These are phyloP conservation scores for Heritiera fomes DNA, from an alignment of 345 rosid species.

Conservation along the genomic window DNA sequence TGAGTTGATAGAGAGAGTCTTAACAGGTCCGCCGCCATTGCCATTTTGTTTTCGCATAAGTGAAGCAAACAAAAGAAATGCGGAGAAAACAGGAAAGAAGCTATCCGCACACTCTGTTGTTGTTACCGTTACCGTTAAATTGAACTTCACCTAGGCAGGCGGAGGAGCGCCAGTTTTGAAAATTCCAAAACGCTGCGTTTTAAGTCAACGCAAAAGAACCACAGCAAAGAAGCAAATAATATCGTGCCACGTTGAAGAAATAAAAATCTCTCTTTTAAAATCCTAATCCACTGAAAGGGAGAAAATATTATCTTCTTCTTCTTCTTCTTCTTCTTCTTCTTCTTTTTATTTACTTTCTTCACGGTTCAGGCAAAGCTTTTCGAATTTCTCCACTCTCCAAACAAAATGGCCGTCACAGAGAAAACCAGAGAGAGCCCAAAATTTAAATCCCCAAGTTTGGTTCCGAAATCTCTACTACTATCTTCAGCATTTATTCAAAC, in stretches of 20 bases:
- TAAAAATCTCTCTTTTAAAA: background rate
- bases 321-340: background rate
- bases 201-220: background rate
- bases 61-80: conserved; percentile 13
- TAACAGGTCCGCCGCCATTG: conserved; percentile 54
- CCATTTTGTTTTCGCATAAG: background rate
- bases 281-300: background rate
- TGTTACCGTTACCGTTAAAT: background rate
- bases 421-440: background rate
- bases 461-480: background rate
- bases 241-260: background rate
- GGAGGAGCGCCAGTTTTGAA: background rate
- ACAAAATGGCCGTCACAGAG: background rate
- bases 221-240: background rate
- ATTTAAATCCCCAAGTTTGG: background rate
- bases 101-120: conserved; percentile 2
- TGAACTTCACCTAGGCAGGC: background rate
- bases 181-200: background rate
- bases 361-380: background rate
- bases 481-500: conserved; percentile 3
- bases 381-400: background rate
- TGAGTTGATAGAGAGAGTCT: conserved; percentile 37
- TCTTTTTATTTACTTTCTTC: background rate
- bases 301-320: background rate
- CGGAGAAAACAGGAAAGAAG: background rate